A percentile compares a stretch with the other conserved stretches of the same genome.
phyloP scores from a whole-genome alignment of 2,329 filamentous ascomycete genomes.

The Pseudogymnoascus sp. region DNA sequence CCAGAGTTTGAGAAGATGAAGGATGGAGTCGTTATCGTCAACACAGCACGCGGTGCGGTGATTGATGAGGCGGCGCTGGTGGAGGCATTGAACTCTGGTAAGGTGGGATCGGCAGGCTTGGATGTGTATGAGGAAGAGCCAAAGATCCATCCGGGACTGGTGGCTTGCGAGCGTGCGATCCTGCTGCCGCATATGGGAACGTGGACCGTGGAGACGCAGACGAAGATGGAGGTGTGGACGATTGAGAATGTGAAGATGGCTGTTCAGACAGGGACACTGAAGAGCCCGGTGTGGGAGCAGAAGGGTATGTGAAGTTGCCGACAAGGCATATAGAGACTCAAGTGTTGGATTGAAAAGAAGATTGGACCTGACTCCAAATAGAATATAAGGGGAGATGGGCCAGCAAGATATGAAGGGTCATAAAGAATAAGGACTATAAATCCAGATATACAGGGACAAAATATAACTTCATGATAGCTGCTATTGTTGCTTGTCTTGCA shows the following conservation, averaged over 20 bases:
- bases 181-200: conserved; percentile 83
- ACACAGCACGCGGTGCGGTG: conserved; percentile 74
- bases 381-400: background rate
- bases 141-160: conserved; percentile 60
- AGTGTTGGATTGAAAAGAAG: background rate
- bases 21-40: conserved; percentile 64
- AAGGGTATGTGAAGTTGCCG: conserved; percentile 31
- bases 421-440: background rate
- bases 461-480: background rate
- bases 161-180: conserved; percentile 62
- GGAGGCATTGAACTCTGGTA: conserved; percentile 58
- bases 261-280: conserved; percentile 51
- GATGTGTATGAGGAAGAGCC: conserved; percentile 83
- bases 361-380: background rate
- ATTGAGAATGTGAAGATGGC: conserved; percentile 61
- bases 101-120: conserved; percentile 62
- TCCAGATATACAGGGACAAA: background rate
- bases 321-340: background rate
- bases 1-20: conserved; percentile 71
- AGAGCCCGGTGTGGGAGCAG: conserved; percentile 67
- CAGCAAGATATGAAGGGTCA: background rate
- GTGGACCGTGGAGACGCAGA: conserved; percentile 58
- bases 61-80: conserved; percentile 77
- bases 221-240: conserved; percentile 66
- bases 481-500: background rate